Evolutionary conservation across 208 protist genomes (phyloP), one percentile per base, ranked within the genome.

Genomic region (Leishmania gerbilli): DNA sequence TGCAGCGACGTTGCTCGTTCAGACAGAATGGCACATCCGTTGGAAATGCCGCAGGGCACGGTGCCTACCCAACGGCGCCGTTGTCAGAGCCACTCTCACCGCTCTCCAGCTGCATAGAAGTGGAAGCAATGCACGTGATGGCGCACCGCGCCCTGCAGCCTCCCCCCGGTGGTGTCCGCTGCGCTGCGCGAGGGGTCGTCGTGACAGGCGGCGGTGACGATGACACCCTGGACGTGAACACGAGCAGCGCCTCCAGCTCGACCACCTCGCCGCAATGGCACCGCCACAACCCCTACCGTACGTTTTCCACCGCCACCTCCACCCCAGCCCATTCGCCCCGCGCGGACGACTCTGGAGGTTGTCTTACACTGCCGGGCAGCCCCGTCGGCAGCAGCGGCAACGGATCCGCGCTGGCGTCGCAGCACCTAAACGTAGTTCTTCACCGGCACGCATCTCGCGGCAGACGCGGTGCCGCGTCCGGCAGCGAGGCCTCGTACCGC

Each of bases 241-340:
- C 74, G 0, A 77, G 55, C 56, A 77, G 74, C 34, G 19, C 74
- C 53, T 77, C 74, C 51, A 77, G 74, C 47, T 77, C 76, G 21
- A 80, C 76, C 34, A 71, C 55, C 1, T 74, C 76, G 13, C 55
- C 49, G 34, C 81, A 84, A 55, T 84, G 62, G 55, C 81, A 47
- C 1, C 81, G 76, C 34, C 55, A 80, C 76, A 84, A 84, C 37
- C 81, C 81, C 34, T 80, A 84, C 76, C 21, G 55, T 3, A 47
- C 71, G 8, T 19, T 42, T 27, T 58, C 74, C 21, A 31, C 53
- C 37, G 5, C 74, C 17, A 60, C 71, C 31, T 76, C 71, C 27
- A 76, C 31, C 71, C 19, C 71, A 24, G 56, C 37, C 2, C 53
- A 77, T 34, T 60, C 34, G 19, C 53, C 53, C 27, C 5, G 74